Conservation (phyloP, 2,329 filamentous ascomycete species). For the Seiridium unicorne region DNA sequence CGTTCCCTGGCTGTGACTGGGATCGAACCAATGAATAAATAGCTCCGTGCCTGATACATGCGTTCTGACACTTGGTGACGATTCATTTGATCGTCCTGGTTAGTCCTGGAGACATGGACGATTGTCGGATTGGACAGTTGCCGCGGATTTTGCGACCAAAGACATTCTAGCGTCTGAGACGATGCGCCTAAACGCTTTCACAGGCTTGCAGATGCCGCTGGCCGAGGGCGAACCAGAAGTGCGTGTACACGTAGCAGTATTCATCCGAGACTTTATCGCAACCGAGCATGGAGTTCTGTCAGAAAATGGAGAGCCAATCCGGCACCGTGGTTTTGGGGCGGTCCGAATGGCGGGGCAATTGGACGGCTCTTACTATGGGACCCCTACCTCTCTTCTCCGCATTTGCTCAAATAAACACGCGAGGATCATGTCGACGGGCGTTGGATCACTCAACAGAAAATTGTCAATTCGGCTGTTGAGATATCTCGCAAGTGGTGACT, state of each 20-base stretch:
- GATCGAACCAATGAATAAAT: too few species aligned
- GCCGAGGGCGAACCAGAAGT: background rate
- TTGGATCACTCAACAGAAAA: too few species aligned
- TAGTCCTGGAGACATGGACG: too few species aligned
- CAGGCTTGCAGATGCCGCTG: background rate
- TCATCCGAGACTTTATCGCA: background rate
- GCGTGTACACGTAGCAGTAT: conserved; percentile 2
- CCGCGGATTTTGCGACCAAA: background rate
- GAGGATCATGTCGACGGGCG: too few species aligned
- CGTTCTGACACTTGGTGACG: background rate
- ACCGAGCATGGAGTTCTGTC: background rate
- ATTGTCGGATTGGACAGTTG: background rate
- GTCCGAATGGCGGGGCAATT: background rate
- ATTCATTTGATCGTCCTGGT: background rate
- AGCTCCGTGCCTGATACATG: too few species aligned
- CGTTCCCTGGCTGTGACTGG: too few species aligned
- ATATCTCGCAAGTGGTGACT: too few species aligned
- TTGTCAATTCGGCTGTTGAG: too few species aligned
- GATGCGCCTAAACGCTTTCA: background rate
- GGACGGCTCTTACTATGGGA: background rate
- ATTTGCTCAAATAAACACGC: too few species aligned
- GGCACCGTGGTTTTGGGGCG: background rate
- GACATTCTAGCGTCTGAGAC: too few species aligned
- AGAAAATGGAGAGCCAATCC: background rate
- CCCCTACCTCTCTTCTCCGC: background rate